Conservation (phyloP, 139 green algal genomes). For the Auxenochlorella pyrenoidosa region DNA sequence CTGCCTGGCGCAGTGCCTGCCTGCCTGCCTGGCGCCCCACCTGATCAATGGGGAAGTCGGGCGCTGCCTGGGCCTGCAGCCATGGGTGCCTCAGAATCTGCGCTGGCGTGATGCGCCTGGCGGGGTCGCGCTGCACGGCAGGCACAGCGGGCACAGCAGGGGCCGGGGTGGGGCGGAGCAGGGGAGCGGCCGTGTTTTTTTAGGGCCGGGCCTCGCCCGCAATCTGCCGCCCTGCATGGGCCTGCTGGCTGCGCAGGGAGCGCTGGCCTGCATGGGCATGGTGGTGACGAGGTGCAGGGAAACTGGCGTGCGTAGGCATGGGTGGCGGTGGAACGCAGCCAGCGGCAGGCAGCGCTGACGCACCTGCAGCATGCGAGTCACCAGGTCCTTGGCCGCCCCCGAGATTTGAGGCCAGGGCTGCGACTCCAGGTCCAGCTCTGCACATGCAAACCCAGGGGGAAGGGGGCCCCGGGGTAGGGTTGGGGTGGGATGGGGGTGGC, state of each 20-base stretch:
- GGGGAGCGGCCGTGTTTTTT: too few relatives aligned
- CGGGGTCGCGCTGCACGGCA: slow-evolving; percentile 30
- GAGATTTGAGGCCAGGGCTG: slow-evolving; percentile 55
- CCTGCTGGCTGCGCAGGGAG: too few relatives aligned
- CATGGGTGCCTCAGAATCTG: slow-evolving; percentile 57
- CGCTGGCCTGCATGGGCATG: too few relatives aligned
- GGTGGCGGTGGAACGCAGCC: too few relatives aligned
- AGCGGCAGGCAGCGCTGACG: background rate
- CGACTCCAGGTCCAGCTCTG: slow-evolving; percentile 53
- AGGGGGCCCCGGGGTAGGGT: too few relatives aligned
- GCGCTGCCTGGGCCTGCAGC: slow-evolving; percentile 47
- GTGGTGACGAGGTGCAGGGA: too few relatives aligned
- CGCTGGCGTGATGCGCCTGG: slow-evolving; percentile 31
- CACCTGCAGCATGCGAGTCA: slow-evolving; percentile 54
- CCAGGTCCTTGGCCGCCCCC: slow-evolving; percentile 49
- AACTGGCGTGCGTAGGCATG: too few relatives aligned
- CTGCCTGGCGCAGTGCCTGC: too few relatives aligned
- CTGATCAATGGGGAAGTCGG: slow-evolving; percentile 53
- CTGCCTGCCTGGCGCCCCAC: too few relatives aligned
- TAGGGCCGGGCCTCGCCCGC: too few relatives aligned
- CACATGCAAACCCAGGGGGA: background rate
- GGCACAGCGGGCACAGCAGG: background rate
- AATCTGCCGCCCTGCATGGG: too few relatives aligned
- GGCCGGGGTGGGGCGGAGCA: background rate
- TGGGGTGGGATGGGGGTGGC: too few relatives aligned